phyloP scores from a whole-genome alignment of 352 stramenopile genomes.

The Globisporangium camurandrum region DNA sequence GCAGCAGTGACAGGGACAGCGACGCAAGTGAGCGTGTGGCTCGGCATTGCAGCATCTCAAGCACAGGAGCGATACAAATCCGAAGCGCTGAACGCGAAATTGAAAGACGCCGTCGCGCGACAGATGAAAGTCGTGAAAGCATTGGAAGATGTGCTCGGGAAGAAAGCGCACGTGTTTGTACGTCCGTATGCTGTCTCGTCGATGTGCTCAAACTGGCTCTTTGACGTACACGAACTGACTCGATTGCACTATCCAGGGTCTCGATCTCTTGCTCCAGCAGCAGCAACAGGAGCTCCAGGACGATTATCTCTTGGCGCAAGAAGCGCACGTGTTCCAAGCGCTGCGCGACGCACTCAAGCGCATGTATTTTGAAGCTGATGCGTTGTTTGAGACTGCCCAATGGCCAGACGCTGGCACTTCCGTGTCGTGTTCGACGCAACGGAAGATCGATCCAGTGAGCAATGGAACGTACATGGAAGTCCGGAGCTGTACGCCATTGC shows the following conservation, averaged over 20 bases:
- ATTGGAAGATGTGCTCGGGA: conserved; percentile 28
- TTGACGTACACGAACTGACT: too few relatives aligned
- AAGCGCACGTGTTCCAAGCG: conserved; percentile 2
- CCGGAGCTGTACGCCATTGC: conserved; percentile 2
- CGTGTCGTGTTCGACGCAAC: conserved; percentile 5
- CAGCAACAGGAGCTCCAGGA: conserved; percentile 4
- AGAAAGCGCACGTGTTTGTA: conserved; percentile 11
- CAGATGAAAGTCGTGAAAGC: conserved; percentile 34
- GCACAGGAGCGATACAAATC: conserved; percentile 31
- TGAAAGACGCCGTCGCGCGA: conserved; percentile 32
- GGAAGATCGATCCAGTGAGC: neutral
- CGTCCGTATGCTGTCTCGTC: too few relatives aligned
- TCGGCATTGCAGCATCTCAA: conserved; percentile 32
- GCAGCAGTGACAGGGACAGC: neutral
- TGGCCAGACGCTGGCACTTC: neutral
- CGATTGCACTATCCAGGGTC: neutral
- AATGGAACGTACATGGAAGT: conserved; percentile 7
- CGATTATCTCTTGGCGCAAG: conserved; percentile 5
- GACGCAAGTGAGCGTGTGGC: conserved; percentile 28
- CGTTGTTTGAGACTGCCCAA: conserved; percentile 3
- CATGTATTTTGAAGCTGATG: conserved; percentile 8
- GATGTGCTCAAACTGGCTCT: conserved; percentile 31
- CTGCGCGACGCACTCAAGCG: conserved; percentile 3
- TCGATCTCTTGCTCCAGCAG: conserved; percentile 4
- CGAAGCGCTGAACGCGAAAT: conserved; percentile 34